phyloP scores from a whole-genome alignment of 257 asterid species.

The Marsdenia floribunda region DNA sequence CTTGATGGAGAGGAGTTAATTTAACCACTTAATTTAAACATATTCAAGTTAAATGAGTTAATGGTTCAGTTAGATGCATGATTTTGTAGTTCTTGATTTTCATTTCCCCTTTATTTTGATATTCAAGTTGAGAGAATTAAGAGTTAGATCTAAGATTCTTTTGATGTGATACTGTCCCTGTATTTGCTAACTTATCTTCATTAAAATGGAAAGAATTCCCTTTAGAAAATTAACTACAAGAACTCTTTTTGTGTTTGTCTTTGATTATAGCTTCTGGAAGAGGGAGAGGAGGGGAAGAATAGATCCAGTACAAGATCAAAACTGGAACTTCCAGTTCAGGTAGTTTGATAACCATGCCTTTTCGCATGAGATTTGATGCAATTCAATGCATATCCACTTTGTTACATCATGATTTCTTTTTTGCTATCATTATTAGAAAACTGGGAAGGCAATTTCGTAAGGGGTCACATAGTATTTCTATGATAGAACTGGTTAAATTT shows the following conservation, averaged over 20 bases:
- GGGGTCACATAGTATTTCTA: not conserved
- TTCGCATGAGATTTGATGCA: not conserved
- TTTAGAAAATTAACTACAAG: not conserved
- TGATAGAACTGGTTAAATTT: not conserved
- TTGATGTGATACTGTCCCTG: not conserved
- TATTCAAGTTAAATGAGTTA: not conserved
- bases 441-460: not conserved
- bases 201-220: not conserved
- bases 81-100: not conserved
- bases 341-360: conserved; percentile 25
- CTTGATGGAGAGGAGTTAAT: too few species aligned
- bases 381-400: not conserved
- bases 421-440: not conserved
- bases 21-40: too few species aligned
- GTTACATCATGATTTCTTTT: not conserved
- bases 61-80: not conserved
- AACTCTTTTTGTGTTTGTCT: not conserved
- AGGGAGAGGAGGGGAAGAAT: conserved; percentile 87
- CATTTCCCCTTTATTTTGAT: not conserved
- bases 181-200: not conserved
- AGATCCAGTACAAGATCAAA: conserved; percentile 72
- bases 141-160: not conserved
- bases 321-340: conserved; percentile 98
- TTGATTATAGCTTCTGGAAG: conserved; percentile 71
- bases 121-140: not conserved